Conservation (phyloP, 2,329 filamentous ascomycete species). For the Ascochyta lentis region DNA sequence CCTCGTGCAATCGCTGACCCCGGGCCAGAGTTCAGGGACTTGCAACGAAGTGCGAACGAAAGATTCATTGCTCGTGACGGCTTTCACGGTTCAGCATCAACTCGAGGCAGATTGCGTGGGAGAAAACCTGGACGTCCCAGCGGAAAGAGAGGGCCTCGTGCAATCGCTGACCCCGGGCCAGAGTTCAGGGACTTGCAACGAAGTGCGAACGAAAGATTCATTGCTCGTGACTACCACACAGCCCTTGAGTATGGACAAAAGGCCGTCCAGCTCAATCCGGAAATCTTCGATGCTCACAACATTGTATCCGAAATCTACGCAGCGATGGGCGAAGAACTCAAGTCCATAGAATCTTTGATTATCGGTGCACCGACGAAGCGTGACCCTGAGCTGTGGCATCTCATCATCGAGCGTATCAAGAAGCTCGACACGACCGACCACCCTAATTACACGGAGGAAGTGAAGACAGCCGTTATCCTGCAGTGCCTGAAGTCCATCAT, state of each 20-base stretch:
- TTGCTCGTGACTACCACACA: conserved; percentile 65
- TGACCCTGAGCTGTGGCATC: conserved; percentile 63
- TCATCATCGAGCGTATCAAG: conserved; percentile 62
- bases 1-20: conserved; percentile 68
- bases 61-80: conserved; percentile 69
- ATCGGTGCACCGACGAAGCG: conserved; percentile 64
- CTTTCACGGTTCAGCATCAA: conserved; percentile 25
- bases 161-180: conserved; percentile 70
- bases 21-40: conserved; percentile 72
- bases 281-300: conserved; percentile 67
- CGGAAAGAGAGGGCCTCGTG: conserved; percentile 53
- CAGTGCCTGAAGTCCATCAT: conserved; percentile 56
- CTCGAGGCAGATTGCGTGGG: conserved; percentile 31
- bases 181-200: conserved; percentile 74
- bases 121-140: conserved; percentile 37
- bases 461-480: conserved; percentile 38
- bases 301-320: conserved; percentile 66
- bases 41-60: conserved; percentile 70
- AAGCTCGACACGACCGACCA: conserved; percentile 51
- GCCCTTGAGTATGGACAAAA: conserved; percentile 42
- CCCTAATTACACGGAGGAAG: conserved; percentile 36
- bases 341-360: conserved; percentile 63
- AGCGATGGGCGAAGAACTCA: conserved; percentile 62
- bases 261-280: conserved; percentile 59
- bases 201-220: conserved; percentile 71